phyloP scores from a whole-genome alignment of 805 yeast genomes.

The Ogataea ramenticola region DNA sequence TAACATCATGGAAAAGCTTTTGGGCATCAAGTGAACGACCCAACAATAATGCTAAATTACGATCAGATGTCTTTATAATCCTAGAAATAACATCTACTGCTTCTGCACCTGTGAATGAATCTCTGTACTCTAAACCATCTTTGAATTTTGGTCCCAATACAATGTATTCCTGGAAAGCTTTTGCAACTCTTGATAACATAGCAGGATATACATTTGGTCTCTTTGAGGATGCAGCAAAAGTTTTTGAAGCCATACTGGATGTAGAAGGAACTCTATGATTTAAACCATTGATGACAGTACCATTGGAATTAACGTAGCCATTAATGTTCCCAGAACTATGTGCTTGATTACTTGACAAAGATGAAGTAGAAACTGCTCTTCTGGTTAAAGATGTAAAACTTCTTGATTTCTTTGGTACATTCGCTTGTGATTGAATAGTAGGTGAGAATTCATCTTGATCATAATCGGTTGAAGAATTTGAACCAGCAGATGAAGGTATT shows the following conservation, averaged over 20 bases:
- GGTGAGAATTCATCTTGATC: conserved; percentile 2
- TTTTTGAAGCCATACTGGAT: conserved; percentile 30
- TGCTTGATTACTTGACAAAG: conserved; percentile 20
- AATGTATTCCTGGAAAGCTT: conserved; percentile 61
- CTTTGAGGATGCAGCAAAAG: conserved; percentile 41
- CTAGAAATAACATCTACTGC: conserved; percentile 88
- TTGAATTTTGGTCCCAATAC: conserved; percentile 73
- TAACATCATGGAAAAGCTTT: conserved; percentile 88
- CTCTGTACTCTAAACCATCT: conserved; percentile 86
- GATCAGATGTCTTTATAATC: conserved; percentile 81
- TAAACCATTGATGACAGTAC: not conserved
- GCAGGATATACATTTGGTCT: conserved; percentile 87
- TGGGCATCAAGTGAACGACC: conserved; percentile 95
- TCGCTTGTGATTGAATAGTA: conserved; percentile 5
- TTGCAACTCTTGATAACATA: conserved; percentile 75
- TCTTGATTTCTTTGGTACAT: conserved; percentile 39
- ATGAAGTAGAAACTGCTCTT: conserved; percentile 28
- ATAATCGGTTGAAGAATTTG: not conserved
- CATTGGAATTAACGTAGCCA: conserved; percentile 4
- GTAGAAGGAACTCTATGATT: conserved; percentile 18
- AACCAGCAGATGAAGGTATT: not conserved
- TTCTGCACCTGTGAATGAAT: conserved; percentile 88
- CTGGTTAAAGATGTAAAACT: conserved; percentile 37
- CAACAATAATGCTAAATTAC: conserved; percentile 79
- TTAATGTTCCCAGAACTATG: conserved; percentile 14